Evolutionary conservation across 345 rosid genomes (phyloP).

Genomic region (Rhodamnia argentea): DNA sequence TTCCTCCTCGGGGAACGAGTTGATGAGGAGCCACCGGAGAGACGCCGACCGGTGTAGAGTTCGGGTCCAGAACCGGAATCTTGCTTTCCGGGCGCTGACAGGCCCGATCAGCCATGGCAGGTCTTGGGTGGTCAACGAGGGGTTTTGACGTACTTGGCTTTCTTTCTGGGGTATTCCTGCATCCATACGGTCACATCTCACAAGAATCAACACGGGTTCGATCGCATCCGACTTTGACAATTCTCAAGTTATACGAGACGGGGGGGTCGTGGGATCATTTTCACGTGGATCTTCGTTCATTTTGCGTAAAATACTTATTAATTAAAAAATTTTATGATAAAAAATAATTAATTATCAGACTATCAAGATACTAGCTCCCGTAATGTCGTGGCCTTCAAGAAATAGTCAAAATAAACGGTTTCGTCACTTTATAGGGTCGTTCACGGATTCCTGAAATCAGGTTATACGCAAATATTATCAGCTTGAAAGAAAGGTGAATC

Average conservation of each 20-base stretch:
- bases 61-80: constrained; percentile 73
- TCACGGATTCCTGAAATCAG: neutral
- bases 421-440: neutral
- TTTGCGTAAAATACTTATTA: too few species aligned
- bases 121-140: constrained; percentile 38
- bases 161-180: constrained; percentile 46
- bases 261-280: neutral
- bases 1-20: constrained; percentile 47
- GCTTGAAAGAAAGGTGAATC: neutral
- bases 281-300: neutral
- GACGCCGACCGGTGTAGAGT: constrained; percentile 34
- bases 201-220: neutral
- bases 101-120: constrained; percentile 82
- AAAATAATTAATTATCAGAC: too few species aligned
- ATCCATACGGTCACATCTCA: neutral
- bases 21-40: constrained; percentile 51
- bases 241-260: too few species aligned
- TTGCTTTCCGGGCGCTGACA: constrained; percentile 29
- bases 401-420: neutral
- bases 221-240: too few species aligned
- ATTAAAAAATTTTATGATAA: too few species aligned
- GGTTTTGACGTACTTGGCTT: constrained; percentile 1
- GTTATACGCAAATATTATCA: neutral
- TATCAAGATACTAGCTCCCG: neutral
- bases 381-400: neutral